These are phyloP conservation scores for Suhomyces sp. DNA, from an alignment of 805 yeast genomes.

Conservation along the genomic window DNA sequence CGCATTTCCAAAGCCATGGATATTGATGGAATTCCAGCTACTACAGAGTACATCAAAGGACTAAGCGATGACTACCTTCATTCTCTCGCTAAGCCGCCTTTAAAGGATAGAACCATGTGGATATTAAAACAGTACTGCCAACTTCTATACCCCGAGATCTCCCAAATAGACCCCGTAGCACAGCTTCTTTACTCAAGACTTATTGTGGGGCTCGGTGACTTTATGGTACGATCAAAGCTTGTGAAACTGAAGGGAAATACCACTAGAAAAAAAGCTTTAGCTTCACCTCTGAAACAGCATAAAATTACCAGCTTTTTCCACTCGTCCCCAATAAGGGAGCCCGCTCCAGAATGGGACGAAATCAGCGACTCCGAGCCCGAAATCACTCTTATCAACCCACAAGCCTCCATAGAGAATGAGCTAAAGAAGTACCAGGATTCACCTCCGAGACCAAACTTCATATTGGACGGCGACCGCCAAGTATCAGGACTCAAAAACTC, in stretches of 20 bases:
- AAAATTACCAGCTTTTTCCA: slow-evolving; percentile 10
- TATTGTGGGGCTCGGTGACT: slow-evolving; percentile 9
- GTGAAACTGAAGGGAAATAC: slow-evolving; percentile 4
- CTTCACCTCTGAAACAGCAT: slow-evolving; percentile 10
- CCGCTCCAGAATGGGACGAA: slow-evolving; percentile 11
- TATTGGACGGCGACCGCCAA: not conserved
- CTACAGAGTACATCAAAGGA: slow-evolving; percentile 19
- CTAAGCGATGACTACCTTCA: slow-evolving; percentile 19
- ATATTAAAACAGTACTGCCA: slow-evolving; percentile 13
- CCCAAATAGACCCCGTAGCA: slow-evolving; percentile 1
- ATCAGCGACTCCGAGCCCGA: slow-evolving; percentile 25
- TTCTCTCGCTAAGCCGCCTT: slow-evolving; percentile 16
- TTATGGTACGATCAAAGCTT: slow-evolving; percentile 7
- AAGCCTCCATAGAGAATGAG: slow-evolving; percentile 17
- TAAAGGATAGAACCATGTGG: slow-evolving; percentile 17
- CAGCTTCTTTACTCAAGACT: slow-evolving; percentile 4
- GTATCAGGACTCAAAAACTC: not conserved
- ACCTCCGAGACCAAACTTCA: slow-evolving; percentile 4
- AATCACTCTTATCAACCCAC: slow-evolving; percentile 4
- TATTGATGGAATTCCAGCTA: slow-evolving; percentile 19
- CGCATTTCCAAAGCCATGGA: slow-evolving; percentile 19
- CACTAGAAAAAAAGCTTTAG: slow-evolving; percentile 1
- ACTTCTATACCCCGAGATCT: not conserved
- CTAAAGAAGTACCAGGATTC: slow-evolving; percentile 14
- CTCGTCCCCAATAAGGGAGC: not conserved